phyloP scores from a whole-genome alignment of 2,329 filamentous ascomycete species.

The Immersiporthe knoxdaviesiana region DNA sequence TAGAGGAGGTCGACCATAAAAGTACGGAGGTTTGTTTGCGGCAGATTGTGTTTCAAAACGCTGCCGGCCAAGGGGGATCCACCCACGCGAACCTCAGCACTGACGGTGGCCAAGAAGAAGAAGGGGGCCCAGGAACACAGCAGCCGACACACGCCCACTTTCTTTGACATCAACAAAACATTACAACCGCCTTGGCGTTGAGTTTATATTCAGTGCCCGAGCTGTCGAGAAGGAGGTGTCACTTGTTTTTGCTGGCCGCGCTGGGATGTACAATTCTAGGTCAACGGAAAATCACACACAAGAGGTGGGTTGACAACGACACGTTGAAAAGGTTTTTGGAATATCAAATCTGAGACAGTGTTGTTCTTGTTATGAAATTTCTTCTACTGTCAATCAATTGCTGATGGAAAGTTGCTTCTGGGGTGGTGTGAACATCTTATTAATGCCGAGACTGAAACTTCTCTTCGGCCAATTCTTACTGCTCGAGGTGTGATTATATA shows the following conservation, averaged over 20 bases:
- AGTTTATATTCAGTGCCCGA: too few relatives aligned
- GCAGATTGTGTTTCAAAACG: constrained; percentile 16
- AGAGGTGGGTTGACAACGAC: not conserved
- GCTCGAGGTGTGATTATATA: too few relatives aligned
- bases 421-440: too few relatives aligned
- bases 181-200: not conserved
- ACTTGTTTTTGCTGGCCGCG: not conserved
- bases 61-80: not conserved
- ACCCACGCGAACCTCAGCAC: not conserved
- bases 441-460: too few relatives aligned
- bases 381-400: not conserved
- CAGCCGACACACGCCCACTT: not conserved
- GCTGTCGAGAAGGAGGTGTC: too few relatives aligned
- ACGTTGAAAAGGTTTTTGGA: too few relatives aligned
- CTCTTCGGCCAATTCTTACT: too few relatives aligned
- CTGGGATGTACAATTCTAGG: not conserved
- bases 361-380: too few relatives aligned
- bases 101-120: constrained; percentile 4
- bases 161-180: not conserved
- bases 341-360: too few relatives aligned
- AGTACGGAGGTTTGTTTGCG: constrained; percentile 2
- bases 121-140: not conserved
- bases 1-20: not conserved
- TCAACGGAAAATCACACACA: not conserved
- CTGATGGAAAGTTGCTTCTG: too few relatives aligned